Percentiles rank a stretch among this genome's conserved stretches.
phyloP scores from a whole-genome alignment of 257 asterid genomes.

The Thymus quinquecostatus region DNA sequence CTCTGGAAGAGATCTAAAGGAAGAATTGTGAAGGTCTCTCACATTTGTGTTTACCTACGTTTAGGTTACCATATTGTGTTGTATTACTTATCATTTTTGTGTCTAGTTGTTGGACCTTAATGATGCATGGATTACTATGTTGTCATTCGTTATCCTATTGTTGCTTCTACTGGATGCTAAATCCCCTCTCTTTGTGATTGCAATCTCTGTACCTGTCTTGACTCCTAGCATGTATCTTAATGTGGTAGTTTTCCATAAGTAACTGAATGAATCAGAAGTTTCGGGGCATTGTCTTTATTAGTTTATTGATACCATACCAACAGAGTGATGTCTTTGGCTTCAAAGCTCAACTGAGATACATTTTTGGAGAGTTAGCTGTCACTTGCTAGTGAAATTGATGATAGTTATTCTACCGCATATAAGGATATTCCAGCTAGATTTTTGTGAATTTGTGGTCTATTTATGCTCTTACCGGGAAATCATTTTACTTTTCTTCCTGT shows the following conservation, averaged over 20 bases:
- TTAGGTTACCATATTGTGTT: slow-evolving; percentile 15
- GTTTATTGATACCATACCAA: neutral
- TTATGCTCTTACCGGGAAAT: neutral
- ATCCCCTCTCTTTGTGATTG: slow-evolving; percentile 7
- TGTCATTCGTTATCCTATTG: neutral
- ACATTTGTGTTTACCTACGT: slow-evolving; percentile 7
- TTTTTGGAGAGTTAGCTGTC: neutral
- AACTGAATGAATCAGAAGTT: neutral
- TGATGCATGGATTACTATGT: slow-evolving; percentile 27
- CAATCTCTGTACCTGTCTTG: neutral
- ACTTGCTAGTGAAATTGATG: too few relatives aligned
- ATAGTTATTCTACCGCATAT: too few relatives aligned
- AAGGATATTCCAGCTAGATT: too few relatives aligned
- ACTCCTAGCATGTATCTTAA: neutral
- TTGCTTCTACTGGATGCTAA: slow-evolving; percentile 3
- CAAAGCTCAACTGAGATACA: neutral
- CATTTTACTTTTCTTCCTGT: neutral
- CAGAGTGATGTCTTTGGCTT: slow-evolving; percentile 3
- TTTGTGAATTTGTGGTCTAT: too few relatives aligned
- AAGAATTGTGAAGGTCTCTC: slow-evolving; percentile 17
- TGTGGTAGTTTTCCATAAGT: neutral
- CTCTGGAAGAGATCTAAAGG: slow-evolving; percentile 1
- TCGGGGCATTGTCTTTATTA: neutral
- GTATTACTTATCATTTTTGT: slow-evolving; percentile 29
- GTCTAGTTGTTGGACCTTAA: slow-evolving; percentile 29